Evolutionary conservation across 129 eudicot species (phyloP).

Genomic region (Centaurea solstitialis): DNA sequence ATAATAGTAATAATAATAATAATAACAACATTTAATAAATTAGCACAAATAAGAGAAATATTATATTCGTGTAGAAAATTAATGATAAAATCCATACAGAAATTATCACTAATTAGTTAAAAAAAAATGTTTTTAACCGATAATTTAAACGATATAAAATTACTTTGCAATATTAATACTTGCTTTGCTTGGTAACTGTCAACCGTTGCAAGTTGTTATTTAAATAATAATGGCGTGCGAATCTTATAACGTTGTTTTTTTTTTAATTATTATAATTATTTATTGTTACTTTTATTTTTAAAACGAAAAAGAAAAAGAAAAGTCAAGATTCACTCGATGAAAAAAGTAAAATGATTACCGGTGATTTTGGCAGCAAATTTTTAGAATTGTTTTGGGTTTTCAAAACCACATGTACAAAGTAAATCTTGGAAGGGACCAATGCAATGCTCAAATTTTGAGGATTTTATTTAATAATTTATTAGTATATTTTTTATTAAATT

Average conservation of each 20-base stretch:
- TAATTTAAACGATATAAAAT: background rate
- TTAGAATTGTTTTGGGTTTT: conserved; percentile 13
- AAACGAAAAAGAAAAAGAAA: conserved; percentile 5
- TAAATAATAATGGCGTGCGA: conserved; percentile 33
- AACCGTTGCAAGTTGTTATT: conserved; percentile 27
- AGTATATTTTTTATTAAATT: too few relatives aligned
- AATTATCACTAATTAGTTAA: too few relatives aligned
- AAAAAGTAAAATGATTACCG: conserved; percentile 17
- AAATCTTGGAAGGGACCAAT: conserved; percentile 21
- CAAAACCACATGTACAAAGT: conserved; percentile 20
- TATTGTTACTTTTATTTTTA: background rate
- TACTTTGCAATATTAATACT: background rate
- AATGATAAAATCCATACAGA: too few relatives aligned
- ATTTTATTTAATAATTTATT: too few relatives aligned
- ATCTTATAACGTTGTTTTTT: conserved; percentile 9
- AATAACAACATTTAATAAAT: too few relatives aligned
- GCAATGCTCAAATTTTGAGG: too few relatives aligned
- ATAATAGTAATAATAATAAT: too few relatives aligned
- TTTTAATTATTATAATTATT: background rate
- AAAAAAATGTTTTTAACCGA: background rate
- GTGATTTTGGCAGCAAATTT: conserved; percentile 1
- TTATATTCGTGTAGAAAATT: too few relatives aligned
- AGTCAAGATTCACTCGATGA: conserved; percentile 28
- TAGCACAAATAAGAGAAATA: too few relatives aligned
- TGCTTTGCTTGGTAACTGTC: conserved; percentile 28